Evolutionary conservation across 371 early-diverging fungal species (phyloP).

Genomic region (Mucor indicus): DNA sequence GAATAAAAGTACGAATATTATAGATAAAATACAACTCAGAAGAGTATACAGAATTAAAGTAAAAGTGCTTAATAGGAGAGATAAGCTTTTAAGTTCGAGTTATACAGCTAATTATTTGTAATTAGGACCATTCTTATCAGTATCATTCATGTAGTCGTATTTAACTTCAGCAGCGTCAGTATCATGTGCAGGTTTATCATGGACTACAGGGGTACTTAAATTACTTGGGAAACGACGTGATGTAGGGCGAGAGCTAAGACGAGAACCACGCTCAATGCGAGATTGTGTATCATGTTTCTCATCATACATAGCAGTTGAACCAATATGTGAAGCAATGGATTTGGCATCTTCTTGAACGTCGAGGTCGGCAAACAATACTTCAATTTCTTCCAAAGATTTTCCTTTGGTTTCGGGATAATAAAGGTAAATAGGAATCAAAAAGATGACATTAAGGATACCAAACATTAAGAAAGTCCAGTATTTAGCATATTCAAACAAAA

Average conservation of each 20-base stretch:
- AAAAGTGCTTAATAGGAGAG: no score
- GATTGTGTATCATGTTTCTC: conserved; percentile 34
- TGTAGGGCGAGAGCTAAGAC: conserved; percentile 26
- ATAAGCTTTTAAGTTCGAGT: no score
- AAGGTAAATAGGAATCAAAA: conserved; percentile 44
- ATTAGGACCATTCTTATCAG: conserved; percentile 39
- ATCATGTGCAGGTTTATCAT: conserved; percentile 26
- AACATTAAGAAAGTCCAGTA: conserved; percentile 58
- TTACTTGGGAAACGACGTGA: conserved; percentile 44
- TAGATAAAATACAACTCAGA: no score
- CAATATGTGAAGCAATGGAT: conserved; percentile 35
- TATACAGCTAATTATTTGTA: no score
- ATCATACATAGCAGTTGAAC: conserved; percentile 32
- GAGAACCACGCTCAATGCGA: conserved; percentile 29
- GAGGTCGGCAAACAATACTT: conserved; percentile 45
- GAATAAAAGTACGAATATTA: no score
- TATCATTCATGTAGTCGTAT: conserved; percentile 21
- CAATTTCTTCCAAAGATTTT: conserved; percentile 57
- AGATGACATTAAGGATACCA: conserved; percentile 40
- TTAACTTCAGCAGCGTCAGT: conserved; percentile 38
- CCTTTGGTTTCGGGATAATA: conserved; percentile 57
- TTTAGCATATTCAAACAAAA: conserved; percentile 33
- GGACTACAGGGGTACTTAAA: conserved; percentile 10
- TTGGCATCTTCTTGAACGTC: conserved; percentile 36
- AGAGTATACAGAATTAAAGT: no score